These are phyloP conservation scores for Xanthoconium stramineum DNA, from an alignment of 768 basidiomycete genomes.

Conservation along the genomic window DNA sequence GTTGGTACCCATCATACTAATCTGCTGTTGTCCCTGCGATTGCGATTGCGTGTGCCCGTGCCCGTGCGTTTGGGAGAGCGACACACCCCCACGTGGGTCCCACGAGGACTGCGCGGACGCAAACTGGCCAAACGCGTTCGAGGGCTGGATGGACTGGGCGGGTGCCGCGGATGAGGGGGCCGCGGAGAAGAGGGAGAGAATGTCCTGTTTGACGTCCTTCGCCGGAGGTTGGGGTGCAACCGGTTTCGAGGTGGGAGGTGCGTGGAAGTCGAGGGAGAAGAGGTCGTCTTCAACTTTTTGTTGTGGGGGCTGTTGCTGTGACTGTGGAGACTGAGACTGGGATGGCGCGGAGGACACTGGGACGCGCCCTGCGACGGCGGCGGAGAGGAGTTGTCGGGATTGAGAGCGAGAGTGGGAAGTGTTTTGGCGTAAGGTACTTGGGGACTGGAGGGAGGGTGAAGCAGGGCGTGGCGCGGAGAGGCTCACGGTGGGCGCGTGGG, in stretches of 20 bases:
- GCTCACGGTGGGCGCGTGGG: conserved; percentile 13
- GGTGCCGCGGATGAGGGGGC: conserved; percentile 31
- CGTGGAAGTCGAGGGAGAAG: conserved; percentile 84
- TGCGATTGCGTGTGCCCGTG: neutral
- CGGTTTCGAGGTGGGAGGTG: conserved; percentile 38
- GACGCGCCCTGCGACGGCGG: conserved; percentile 38
- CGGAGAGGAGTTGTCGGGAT: conserved; percentile 27
- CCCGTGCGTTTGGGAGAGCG: neutral
- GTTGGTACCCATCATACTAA: conserved; percentile 52
- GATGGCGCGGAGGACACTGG: conserved; percentile 4
- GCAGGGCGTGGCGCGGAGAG: conserved; percentile 27
- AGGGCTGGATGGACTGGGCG: conserved; percentile 20
- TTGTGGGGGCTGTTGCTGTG: conserved; percentile 23
- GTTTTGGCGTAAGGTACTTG: conserved; percentile 23
- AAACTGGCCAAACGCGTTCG: conserved; percentile 38
- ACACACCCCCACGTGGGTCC: conserved; percentile 18
- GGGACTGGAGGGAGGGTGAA: conserved; percentile 26
- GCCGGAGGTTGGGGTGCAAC: conserved; percentile 36
- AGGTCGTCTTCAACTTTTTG: conserved; percentile 56
- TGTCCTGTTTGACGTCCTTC: conserved; percentile 82
- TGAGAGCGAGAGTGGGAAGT: conserved; percentile 17
- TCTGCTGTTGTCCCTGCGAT: conserved; percentile 26
- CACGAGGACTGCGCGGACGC: conserved; percentile 25
- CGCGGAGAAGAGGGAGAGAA: conserved; percentile 75
- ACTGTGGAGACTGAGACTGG: conserved; percentile 12